Conservation (phyloP, 371 early-diverging fungal species). For the Syncephalis plumigaleata region DNA sequence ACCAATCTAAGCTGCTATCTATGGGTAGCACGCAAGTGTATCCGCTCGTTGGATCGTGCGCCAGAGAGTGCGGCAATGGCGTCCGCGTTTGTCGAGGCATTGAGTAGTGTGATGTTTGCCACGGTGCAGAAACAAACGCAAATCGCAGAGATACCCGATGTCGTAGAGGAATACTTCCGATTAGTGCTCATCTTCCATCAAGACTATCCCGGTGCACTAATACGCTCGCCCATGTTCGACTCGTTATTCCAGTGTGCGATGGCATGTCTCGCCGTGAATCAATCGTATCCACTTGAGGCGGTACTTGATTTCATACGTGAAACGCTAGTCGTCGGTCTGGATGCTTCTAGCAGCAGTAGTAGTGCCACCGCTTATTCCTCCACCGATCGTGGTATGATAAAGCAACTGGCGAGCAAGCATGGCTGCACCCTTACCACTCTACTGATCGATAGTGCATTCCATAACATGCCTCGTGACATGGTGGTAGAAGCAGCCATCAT, state of each 20-base stretch:
- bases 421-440: constrained; percentile 10
- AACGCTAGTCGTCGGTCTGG: too few species aligned
- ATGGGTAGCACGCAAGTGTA: constrained; percentile 44
- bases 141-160: constrained; percentile 45
- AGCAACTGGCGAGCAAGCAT: too few species aligned
- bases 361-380: too few species aligned
- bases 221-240: constrained; percentile 29
- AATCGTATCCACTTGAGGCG: constrained; percentile 34
- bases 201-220: constrained; percentile 27
- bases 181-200: constrained; percentile 31
- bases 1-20: constrained; percentile 50
- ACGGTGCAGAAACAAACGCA: constrained; percentile 24
- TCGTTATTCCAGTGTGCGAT: constrained; percentile 41
- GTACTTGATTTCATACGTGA: constrained; percentile 16
- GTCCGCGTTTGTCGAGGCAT: constrained; percentile 21
- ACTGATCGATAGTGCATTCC: constrained; percentile 26
- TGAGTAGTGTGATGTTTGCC: constrained; percentile 38
- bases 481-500: constrained; percentile 22
- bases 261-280: constrained; percentile 35
- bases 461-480: constrained; percentile 25
- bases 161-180: constrained; percentile 51
- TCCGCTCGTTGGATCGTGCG: constrained; percentile 14
- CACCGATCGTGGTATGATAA: too few species aligned
- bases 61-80: constrained; percentile 16
- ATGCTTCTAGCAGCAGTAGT: too few species aligned